phyloP scores from a whole-genome alignment of 305 asterid genomes.

The Fraxinus xanthoxyloides region DNA sequence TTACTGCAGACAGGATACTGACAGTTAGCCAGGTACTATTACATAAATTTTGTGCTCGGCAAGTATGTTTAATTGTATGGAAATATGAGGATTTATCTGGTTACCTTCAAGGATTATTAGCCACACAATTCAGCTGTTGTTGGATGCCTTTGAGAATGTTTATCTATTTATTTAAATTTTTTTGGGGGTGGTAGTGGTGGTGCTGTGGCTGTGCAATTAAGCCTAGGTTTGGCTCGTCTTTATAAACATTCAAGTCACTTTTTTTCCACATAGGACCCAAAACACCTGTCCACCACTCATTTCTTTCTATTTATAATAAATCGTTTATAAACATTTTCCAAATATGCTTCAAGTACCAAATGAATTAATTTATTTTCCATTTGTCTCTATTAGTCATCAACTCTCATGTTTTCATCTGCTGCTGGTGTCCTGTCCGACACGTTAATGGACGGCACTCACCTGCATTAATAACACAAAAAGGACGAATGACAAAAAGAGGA shows the following conservation, averaged over 20 bases:
- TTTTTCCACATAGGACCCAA: neutral
- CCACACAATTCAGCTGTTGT: neutral
- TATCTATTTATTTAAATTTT: too few relatives aligned
- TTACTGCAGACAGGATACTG: slow-evolving; percentile 86
- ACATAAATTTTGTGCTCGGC: neutral
- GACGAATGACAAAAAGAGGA: neutral
- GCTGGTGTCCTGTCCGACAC: neutral
- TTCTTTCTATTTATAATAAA: too few relatives aligned
- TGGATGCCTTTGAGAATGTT: neutral
- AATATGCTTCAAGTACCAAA: neutral
- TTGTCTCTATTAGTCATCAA: neutral
- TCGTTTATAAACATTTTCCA: neutral
- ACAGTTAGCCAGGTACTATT: slow-evolving; percentile 85
- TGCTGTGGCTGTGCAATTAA: too few relatives aligned
- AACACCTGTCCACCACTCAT: neutral
- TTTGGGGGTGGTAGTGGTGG: neutral
- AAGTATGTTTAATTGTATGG: neutral
- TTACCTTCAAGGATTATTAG: neutral
- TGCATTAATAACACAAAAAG: neutral
- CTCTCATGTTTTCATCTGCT: neutral
- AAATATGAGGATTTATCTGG: neutral
- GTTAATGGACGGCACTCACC: neutral
- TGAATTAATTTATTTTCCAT: neutral
- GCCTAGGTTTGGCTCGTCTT: too few relatives aligned
- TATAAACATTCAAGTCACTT: neutral